These are phyloP conservation scores for Neonectria magnoliae DNA, from an alignment of 2,329 filamentous ascomycete genomes.

Conservation along the genomic window DNA sequence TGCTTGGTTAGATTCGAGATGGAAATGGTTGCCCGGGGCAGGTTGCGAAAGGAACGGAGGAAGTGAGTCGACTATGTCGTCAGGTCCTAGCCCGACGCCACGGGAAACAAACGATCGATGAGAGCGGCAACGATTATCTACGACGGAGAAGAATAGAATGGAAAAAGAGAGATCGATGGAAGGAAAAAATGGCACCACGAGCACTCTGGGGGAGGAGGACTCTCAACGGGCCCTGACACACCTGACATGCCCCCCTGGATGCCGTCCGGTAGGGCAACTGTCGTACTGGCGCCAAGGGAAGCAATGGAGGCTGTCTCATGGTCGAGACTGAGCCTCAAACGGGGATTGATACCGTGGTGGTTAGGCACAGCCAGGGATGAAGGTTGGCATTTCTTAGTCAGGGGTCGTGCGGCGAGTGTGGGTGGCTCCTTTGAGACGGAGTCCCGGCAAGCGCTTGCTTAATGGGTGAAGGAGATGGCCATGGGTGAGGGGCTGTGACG, in stretches of 20 bases:
- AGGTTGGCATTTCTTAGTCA: constrained; percentile 20
- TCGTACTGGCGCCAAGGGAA: constrained; percentile 13
- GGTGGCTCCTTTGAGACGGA: constrained; percentile 26
- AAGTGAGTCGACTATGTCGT: constrained; percentile 22
- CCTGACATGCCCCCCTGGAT: not conserved
- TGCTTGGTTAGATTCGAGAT: constrained; percentile 6
- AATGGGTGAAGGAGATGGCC: not conserved
- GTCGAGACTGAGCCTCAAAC: constrained; percentile 40
- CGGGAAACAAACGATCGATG: constrained; percentile 17
- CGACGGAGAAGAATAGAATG: constrained; percentile 22
- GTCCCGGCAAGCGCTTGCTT: constrained; percentile 16
- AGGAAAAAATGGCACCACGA: constrained; percentile 34
- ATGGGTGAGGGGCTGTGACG: constrained; percentile 1
- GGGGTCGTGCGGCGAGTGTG: constrained; percentile 26
- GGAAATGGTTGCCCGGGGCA: constrained; percentile 38
- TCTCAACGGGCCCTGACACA: not conserved
- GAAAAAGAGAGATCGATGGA: constrained; percentile 13
- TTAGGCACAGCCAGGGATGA: constrained; percentile 31
- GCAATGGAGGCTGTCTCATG: constrained; percentile 12
- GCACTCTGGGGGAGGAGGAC: not conserved
- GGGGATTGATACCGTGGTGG: constrained; percentile 36
- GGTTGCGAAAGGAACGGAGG: constrained; percentile 21
- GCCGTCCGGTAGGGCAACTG: constrained; percentile 6
- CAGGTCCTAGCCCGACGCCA: constrained; percentile 33
- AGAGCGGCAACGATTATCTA: constrained; percentile 32